Evolutionary conservation across 495 filamentous ascomycete genomes (phyloP).

Genomic region (Corynascus novoguineensis): DNA sequence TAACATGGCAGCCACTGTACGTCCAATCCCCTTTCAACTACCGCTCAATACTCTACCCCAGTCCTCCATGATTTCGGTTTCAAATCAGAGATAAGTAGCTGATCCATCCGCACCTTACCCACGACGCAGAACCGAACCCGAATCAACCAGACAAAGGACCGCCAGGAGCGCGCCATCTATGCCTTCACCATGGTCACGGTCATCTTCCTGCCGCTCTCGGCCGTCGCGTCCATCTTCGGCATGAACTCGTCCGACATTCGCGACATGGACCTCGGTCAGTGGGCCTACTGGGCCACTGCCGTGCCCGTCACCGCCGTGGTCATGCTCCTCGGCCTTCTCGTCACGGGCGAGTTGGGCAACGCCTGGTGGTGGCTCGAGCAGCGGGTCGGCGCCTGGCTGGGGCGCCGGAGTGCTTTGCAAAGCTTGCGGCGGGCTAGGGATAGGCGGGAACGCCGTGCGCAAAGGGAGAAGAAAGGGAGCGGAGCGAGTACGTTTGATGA

Average conservation of each 20-base stretch:
- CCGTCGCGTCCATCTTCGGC: slow-evolving; percentile 58
- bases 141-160: slow-evolving; percentile 37
- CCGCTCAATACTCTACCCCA: not conserved
- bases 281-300: slow-evolving; percentile 47
- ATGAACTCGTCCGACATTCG: slow-evolving; percentile 53
- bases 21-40: not conserved
- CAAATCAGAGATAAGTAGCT: not conserved
- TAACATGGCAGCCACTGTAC: not conserved
- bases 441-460: no score
- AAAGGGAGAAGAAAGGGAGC: no score
- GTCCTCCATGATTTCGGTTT: no score
- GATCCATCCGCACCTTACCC: not conserved
- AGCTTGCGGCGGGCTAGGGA: not conserved
- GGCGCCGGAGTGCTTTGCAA: no score
- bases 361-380: not conserved
- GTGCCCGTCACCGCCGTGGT: slow-evolving; percentile 42
- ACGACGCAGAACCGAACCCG: slow-evolving; percentile 28
- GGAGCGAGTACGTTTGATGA: no score
- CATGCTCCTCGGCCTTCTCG: slow-evolving; percentile 32
- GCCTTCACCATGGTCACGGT: slow-evolving; percentile 59
- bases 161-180: slow-evolving; percentile 47
- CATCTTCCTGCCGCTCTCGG: slow-evolving; percentile 56
- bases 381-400: no score
- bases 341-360: slow-evolving; percentile 27
- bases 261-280: slow-evolving; percentile 43